Percentiles rank a stretch among this genome's conserved stretches.
Conservation (phyloP, 2,329 filamentous ascomycete genomes). For the Curvularia sp. region DNA sequence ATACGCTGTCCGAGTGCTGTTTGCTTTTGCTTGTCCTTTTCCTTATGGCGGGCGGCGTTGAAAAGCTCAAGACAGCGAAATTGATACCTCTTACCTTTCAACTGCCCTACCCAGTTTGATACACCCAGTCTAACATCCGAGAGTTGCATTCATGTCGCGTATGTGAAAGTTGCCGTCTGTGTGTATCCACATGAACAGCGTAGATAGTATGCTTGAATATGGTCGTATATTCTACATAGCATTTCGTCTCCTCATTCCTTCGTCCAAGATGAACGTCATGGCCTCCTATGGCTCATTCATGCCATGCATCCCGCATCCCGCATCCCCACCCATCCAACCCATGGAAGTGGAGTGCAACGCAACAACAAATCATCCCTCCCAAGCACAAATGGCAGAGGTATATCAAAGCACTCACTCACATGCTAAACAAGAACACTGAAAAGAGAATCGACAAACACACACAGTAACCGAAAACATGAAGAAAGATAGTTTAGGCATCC, state of each 20-base stretch:
- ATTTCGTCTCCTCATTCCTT: conserved; percentile 7
- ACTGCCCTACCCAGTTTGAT: neutral
- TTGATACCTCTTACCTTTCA: conserved; percentile 14
- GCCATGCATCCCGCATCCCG: neutral
- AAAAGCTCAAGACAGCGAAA: conserved; percentile 16
- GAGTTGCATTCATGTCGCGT: neutral
- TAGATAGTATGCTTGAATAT: conserved; percentile 10
- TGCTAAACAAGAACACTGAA: neutral
- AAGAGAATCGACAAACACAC: conserved; percentile 1
- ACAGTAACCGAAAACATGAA: neutral
- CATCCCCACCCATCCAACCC: neutral
- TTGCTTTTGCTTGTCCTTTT: conserved; percentile 6
- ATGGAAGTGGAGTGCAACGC: neutral
- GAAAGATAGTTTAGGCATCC: conserved; percentile 35
- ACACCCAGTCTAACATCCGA: neutral
- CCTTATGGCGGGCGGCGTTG: conserved; percentile 18
- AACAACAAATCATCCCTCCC: neutral
- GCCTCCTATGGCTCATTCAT: neutral
- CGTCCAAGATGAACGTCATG: conserved; percentile 7
- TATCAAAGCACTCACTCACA: neutral
- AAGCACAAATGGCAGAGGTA: neutral
- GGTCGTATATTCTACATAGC: neutral
- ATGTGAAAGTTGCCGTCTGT: neutral
- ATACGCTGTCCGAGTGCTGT: conserved; percentile 5
- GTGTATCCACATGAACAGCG: neutral